Base-by-base conservation (phyloP, 1,284 basidiomycete genomes). In the Ganoderma multipileum region DNA sequence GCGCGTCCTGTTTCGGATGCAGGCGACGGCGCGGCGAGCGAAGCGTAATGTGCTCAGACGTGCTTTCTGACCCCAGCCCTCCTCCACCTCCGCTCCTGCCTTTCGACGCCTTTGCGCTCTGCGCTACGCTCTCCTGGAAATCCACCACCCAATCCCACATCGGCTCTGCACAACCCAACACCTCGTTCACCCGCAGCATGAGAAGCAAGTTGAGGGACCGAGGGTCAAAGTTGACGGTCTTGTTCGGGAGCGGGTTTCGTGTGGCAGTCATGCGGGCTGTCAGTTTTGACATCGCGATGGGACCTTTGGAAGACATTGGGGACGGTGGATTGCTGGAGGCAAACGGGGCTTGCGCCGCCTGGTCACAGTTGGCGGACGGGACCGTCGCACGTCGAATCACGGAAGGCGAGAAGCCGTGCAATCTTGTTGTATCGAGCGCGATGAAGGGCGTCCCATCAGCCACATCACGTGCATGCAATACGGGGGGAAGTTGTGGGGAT, bases 81-180 rank as follows among this genome's bases (percentile, higher is more conserved):
- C 28, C 28, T 30, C 18, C 52, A 50, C 47, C 47, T 26, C 11
- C n/a, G 7, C 44, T 11, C 23, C 12, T 50, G 47, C 9, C 47
- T 23, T 14, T 50, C 28, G 18, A 55, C 7, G 26, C 28, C 52
- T 30, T 55, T 5, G 52, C 26, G 36, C 52, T 55, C 47, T 64
- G 42, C 67, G 47, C 20, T 20, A 62, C 50, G 69, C 67, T 73
- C 69, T 73, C 68, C 76, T 89, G 87, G 71, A 83, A 86, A 39
- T 84, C 83, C 26, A 81, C 73, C 5, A 92, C 84, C 86, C 88
- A 92, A 65, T 90, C 89, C 91, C 91, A 93, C 90, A 92, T 92
- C 39, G 87, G 82, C 78, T 92, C 91, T 0, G 87, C 83, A 72
- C 90, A 92, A 16, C 83, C 89, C 9, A 91, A 72, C 23, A 92